A percentile compares a stretch with the other conserved stretches of the same genome.
phyloP scores from a whole-genome alignment of 352 stramenopile genomes.

The Phytophthora idaei region DNA sequence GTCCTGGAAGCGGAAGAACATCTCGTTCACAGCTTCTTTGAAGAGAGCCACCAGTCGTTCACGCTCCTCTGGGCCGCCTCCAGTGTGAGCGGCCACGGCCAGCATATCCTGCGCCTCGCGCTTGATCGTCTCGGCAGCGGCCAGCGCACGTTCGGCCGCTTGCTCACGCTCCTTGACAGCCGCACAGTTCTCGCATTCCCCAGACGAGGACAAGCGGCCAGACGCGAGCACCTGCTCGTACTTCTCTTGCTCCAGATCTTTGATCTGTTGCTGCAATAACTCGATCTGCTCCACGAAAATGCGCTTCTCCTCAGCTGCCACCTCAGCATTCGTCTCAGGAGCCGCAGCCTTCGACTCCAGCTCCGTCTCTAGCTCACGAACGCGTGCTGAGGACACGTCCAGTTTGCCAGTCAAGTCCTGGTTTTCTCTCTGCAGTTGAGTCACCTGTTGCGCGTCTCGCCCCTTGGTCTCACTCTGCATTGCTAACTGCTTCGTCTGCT shows the following conservation, averaged over 20 bases:
- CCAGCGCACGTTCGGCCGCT: slow-evolving; percentile 51
- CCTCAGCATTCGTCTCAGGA: slow-evolving; percentile 6
- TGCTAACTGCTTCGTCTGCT: slow-evolving; percentile 31
- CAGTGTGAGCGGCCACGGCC: slow-evolving; percentile 26
- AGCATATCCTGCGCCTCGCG: slow-evolving; percentile 64
- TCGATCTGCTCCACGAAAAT: slow-evolving; percentile 63
- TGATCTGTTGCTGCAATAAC: slow-evolving; percentile 55
- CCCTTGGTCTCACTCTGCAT: slow-evolving; percentile 43
- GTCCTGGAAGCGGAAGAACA: slow-evolving; percentile 86
- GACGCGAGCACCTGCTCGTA: slow-evolving; percentile 53
- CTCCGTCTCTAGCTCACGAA: slow-evolving; percentile 44
- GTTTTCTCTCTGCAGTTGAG: slow-evolving; percentile 35
- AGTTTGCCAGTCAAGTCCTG: slow-evolving; percentile 34
- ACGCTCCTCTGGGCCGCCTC: slow-evolving; percentile 28
- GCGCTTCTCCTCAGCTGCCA: slow-evolving; percentile 60
- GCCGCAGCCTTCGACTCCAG: slow-evolving; percentile 20
- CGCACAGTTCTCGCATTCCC: slow-evolving; percentile 33
- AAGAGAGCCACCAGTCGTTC: slow-evolving; percentile 59
- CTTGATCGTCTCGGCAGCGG: slow-evolving; percentile 58
- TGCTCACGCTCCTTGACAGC: slow-evolving; percentile 43
- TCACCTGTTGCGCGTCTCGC: slow-evolving; percentile 35
- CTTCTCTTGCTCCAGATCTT: slow-evolving; percentile 59
- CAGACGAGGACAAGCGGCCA: slow-evolving; percentile 23
- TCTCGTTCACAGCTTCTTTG: slow-evolving; percentile 81
- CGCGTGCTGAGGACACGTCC: slow-evolving; percentile 29